These are phyloP conservation scores for Chrysanthemum lavandulifolium DNA, from an alignment of 129 eudicot species.

Conservation along the genomic window DNA sequence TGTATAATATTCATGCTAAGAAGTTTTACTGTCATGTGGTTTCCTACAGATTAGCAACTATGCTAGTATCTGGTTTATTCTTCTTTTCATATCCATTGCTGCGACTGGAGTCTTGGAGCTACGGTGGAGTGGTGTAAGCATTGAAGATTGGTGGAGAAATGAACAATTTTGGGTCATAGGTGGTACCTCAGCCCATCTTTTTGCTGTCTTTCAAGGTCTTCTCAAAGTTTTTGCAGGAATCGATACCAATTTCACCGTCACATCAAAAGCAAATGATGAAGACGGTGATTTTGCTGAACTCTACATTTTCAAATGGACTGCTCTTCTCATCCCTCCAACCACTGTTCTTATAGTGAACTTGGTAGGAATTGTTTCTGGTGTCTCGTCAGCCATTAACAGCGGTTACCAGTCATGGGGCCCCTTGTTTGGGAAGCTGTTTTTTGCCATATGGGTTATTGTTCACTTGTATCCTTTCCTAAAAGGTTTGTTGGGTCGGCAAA, in stretches of 20 bases:
- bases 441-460: slow-evolving; percentile 74
- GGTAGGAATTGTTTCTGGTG: slow-evolving; percentile 62
- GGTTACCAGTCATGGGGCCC: slow-evolving; percentile 78
- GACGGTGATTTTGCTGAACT: slow-evolving; percentile 70
- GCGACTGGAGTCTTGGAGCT: slow-evolving; percentile 62
- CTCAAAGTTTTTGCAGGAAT: slow-evolving; percentile 65
- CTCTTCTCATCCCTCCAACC: slow-evolving; percentile 69
- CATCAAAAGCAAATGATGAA: slow-evolving; percentile 56
- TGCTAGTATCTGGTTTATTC: slow-evolving; percentile 57
- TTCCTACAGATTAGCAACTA: slow-evolving; percentile 60
- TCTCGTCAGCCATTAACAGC: slow-evolving; percentile 64
- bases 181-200: slow-evolving; percentile 68
- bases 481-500: slow-evolving; percentile 56
- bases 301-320: slow-evolving; percentile 70
- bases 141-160: slow-evolving; percentile 81
- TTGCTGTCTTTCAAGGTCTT: slow-evolving; percentile 69
- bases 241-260: slow-evolving; percentile 62
- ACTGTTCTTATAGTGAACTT: slow-evolving; percentile 59
- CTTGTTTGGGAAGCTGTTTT: slow-evolving; percentile 61
- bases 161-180: slow-evolving; percentile 84
- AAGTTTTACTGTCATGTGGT: no score
- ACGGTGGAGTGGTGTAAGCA: slow-evolving; percentile 62
- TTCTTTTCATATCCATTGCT: slow-evolving; percentile 61
- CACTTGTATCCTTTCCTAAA: slow-evolving; percentile 71
- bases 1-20: no score